Evolutionary conservation across 805 yeast genomes (phyloP).

Genomic region (Candida jianshihensis): DNA sequence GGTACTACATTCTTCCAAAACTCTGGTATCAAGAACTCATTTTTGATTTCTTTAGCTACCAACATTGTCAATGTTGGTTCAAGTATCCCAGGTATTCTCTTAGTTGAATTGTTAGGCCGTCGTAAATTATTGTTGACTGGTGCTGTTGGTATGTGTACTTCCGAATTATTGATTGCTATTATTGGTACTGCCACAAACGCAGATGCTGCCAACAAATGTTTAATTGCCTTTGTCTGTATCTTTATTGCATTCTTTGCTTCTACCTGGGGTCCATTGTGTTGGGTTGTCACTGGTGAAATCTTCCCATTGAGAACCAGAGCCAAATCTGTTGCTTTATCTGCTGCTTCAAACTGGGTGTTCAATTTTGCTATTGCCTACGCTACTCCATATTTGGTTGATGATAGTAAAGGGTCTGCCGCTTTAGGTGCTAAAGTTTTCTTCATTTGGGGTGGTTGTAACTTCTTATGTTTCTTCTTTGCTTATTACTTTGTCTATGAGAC

Average conservation of each 20-base stretch:
- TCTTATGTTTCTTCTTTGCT: constrained; percentile 49
- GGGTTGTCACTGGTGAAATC: constrained; percentile 58
- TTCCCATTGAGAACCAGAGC: constrained; percentile 73
- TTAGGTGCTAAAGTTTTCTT: constrained; percentile 61
- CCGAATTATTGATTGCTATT: constrained; percentile 57
- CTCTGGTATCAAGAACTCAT: constrained; percentile 42
- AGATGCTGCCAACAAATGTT: constrained; percentile 34
- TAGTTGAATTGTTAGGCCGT: constrained; percentile 60
- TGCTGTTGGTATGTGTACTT: constrained; percentile 53
- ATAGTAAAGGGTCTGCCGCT: constrained; percentile 53
- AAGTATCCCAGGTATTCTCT: constrained; percentile 48
- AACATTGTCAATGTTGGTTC: constrained; percentile 40
- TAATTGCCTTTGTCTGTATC: constrained; percentile 46
- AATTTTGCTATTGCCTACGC: constrained; percentile 73
- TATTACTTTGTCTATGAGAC: constrained; percentile 57
- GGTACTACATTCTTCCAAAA: constrained; percentile 56
- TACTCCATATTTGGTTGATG: constrained; percentile 66
- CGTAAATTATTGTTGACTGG: constrained; percentile 55
- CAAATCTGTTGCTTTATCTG: constrained; percentile 61
- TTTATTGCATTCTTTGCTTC: constrained; percentile 75
- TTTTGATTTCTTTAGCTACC: constrained; percentile 35
- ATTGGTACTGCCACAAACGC: constrained; percentile 26
- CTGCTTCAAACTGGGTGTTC: constrained; percentile 76
- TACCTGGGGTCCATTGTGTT: constrained; percentile 78
- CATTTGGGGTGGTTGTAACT: constrained; percentile 68